Conservation (phyloP, 2,329 filamentous ascomycete genomes). For the Colletotrichum sansevieriae region DNA sequence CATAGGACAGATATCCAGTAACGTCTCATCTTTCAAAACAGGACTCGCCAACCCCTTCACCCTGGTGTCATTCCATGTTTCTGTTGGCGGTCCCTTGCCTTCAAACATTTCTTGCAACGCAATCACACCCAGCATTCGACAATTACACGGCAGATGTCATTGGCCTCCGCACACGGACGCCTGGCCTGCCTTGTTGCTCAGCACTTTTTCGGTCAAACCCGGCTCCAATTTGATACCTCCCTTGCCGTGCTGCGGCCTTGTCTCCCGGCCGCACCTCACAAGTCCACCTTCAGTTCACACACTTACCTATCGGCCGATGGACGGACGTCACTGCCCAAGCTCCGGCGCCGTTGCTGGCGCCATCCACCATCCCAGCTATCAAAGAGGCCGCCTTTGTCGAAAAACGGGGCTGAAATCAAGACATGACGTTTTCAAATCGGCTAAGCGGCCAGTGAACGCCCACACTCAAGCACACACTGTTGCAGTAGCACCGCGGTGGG, state of each 20-base stretch:
- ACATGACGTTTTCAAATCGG: conserved; percentile 16
- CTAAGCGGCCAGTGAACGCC: conserved; percentile 17
- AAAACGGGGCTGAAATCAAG: conserved; percentile 3
- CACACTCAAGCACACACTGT: conserved; percentile 12
- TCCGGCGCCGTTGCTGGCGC: conserved; percentile 16
- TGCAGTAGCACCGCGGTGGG: conserved; percentile 24
- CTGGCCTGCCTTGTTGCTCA: not conserved
- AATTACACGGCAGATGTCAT: conserved; percentile 19
- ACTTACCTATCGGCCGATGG: conserved; percentile 14
- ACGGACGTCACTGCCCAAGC: conserved; percentile 33
- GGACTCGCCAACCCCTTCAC: conserved; percentile 7
- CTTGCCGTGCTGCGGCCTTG: conserved; percentile 15
- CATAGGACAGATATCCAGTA: not conserved
- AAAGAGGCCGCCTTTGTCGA: conserved; percentile 35
- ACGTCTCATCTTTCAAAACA: conserved; percentile 39
- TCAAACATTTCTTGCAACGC: conserved; percentile 7
- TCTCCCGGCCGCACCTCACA: not conserved
- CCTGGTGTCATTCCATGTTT: conserved; percentile 30
- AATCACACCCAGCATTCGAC: conserved; percentile 3
- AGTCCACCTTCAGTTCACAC: not conserved
- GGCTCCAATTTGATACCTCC: conserved; percentile 21
- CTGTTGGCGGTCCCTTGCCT: conserved; percentile 28
- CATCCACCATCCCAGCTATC: conserved; percentile 2
- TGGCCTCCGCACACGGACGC: conserved; percentile 1
- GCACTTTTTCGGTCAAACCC: conserved; percentile 21